phyloP scores from a whole-genome alignment of 2,329 filamentous ascomycete genomes.

The Claviceps sorghi region DNA sequence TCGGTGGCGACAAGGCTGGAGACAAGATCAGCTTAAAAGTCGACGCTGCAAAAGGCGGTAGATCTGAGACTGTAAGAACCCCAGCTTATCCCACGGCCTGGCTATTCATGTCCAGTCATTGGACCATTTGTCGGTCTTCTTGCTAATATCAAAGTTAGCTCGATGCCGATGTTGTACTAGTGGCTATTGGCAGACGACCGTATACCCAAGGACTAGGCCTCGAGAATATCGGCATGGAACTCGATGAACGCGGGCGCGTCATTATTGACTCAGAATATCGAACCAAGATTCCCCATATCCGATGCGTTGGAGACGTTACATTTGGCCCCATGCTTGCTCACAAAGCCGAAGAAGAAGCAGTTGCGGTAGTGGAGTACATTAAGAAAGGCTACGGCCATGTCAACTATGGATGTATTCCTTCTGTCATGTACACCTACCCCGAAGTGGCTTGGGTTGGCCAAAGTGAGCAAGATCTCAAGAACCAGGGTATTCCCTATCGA shows the following conservation, averaged over 20 bases:
- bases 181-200: conserved; percentile 89
- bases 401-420: conserved; percentile 96
- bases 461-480: conserved; percentile 92
- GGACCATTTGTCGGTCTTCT: background rate
- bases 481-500: conserved; percentile 78
- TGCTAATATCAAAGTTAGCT: conserved; percentile 39
- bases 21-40: conserved; percentile 69
- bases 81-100: background rate
- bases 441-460: conserved; percentile 98
- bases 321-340: conserved; percentile 98
- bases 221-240: conserved; percentile 84
- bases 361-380: conserved; percentile 91
- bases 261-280: conserved; percentile 98
- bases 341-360: conserved; percentile 97
- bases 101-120: background rate
- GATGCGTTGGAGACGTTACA: conserved; percentile 87
- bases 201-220: conserved; percentile 86
- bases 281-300: conserved; percentile 94
- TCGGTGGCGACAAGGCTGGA: conserved; percentile 65
- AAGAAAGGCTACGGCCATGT: conserved; percentile 96
- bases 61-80: conserved; percentile 65
- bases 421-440: conserved; percentile 98
- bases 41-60: conserved; percentile 91
- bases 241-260: conserved; percentile 83
- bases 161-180: conserved; percentile 87